These are phyloP conservation scores for Rhodamnia argentea DNA, from an alignment of 345 rosid genomes.

Conservation along the genomic window DNA sequence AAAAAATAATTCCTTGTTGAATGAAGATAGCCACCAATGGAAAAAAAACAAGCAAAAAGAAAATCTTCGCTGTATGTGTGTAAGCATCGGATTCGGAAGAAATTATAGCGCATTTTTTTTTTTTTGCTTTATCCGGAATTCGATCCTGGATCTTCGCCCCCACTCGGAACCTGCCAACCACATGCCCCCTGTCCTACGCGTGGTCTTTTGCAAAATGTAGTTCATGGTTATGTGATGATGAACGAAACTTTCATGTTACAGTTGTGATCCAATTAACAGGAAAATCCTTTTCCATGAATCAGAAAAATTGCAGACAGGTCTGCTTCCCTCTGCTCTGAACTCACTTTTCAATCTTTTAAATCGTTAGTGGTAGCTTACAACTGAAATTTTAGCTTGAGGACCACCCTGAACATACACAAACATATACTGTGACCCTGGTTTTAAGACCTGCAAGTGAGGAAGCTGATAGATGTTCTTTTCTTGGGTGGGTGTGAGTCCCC, in stretches of 20 bases:
- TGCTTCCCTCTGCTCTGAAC: not conserved
- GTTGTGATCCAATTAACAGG: not conserved
- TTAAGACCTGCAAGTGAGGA: conserved; percentile 35
- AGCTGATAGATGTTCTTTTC: conserved; percentile 42
- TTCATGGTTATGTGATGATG: not conserved
- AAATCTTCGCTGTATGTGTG: too few species aligned
- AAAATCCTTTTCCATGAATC: not conserved
- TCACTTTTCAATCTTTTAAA: not conserved
- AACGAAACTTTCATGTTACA: not conserved
- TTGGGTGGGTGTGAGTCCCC: conserved; percentile 47
- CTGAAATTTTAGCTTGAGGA: conserved; percentile 61
- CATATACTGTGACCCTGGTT: conserved; percentile 31
- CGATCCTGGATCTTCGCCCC: not conserved
- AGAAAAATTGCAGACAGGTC: not conserved
- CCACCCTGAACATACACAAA: conserved; percentile 74
- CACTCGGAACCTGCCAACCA: not conserved
- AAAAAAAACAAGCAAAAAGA: too few species aligned
- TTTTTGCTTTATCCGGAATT: not conserved
- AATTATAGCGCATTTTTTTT: not conserved
- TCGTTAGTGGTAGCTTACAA: conserved; percentile 45
- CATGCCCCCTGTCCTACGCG: not conserved
- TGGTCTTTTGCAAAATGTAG: not conserved
- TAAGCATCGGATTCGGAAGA: not conserved
- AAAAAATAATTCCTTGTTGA: too few species aligned
- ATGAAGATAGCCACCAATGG: too few species aligned